Evolutionary conservation across 352 stramenopile species (phyloP).

Genomic region (Globisporangium paddicum): DNA sequence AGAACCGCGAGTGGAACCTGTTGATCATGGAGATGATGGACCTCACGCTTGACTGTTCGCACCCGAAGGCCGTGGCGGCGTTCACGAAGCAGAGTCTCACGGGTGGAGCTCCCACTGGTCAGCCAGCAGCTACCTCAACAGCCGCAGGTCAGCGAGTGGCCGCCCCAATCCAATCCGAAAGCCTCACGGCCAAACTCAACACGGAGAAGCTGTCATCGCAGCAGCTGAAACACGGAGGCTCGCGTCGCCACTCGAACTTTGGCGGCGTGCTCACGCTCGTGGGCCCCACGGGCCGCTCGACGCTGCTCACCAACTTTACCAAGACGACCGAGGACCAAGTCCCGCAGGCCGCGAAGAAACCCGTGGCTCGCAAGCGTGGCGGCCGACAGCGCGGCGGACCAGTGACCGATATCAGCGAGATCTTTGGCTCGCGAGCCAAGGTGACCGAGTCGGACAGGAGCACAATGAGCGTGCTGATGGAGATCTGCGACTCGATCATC

Average conservation of each 20-base stretch:
- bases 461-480: constrained; percentile 60
- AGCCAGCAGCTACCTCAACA: background rate
- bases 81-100: constrained; percentile 36
- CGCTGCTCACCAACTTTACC: constrained; percentile 69
- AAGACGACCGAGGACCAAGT: constrained; percentile 71
- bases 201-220: constrained; percentile 47
- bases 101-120: background rate
- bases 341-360: constrained; percentile 67
- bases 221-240: constrained; percentile 21
- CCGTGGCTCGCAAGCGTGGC: constrained; percentile 30
- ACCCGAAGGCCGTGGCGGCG: constrained; percentile 58
- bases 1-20: constrained; percentile 86
- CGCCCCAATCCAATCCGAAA: constrained; percentile 6
- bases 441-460: constrained; percentile 59
- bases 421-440: constrained; percentile 65
- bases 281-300: constrained; percentile 55
- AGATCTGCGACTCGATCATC: constrained; percentile 72
- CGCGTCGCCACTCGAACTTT: constrained; percentile 83
- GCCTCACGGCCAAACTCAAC: constrained; percentile 42
- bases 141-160: background rate
- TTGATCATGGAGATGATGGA: constrained; percentile 89
- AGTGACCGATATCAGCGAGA: constrained; percentile 64
- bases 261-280: constrained; percentile 80
- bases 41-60: constrained; percentile 66
- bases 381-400: constrained; percentile 40